These are phyloP conservation scores for Sclerotinia subarctica DNA, from an alignment of 2,329 filamentous ascomycete genomes.

Conservation along the genomic window DNA sequence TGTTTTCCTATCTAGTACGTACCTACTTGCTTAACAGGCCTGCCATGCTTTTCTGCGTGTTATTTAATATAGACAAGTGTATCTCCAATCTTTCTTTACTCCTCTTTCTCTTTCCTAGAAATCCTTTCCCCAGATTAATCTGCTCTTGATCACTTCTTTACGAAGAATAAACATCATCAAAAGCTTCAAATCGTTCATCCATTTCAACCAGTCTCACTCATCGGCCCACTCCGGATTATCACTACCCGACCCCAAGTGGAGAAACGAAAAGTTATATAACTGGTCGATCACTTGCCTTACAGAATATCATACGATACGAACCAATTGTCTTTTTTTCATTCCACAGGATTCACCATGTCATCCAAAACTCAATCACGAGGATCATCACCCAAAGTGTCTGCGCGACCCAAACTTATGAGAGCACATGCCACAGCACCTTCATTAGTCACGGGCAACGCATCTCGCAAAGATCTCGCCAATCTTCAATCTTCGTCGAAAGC, in stretches of 20 bases:
- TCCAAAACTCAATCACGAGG: constrained; percentile 39
- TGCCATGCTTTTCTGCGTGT: constrained; percentile 5
- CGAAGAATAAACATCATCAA: constrained; percentile 1
- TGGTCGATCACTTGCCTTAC: constrained; percentile 9
- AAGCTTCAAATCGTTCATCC: constrained; percentile 2
- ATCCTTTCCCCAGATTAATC: neutral
- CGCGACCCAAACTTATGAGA: constrained; percentile 52
- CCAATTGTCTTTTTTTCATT: neutral
- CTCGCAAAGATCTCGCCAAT: constrained; percentile 49
- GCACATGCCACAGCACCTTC: constrained; percentile 56
- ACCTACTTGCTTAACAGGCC: constrained; percentile 5
- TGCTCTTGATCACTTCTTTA: neutral
- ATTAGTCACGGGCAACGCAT: constrained; percentile 54
- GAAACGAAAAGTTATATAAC: constrained; percentile 1
- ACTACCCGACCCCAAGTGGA: constrained; percentile 10
- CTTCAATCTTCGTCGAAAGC: constrained; percentile 50
- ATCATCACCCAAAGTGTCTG: constrained; percentile 43
- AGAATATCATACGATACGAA: neutral
- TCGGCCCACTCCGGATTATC: constrained; percentile 11
- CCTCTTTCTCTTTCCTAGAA: constrained; percentile 8
- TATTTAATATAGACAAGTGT: constrained; percentile 16
- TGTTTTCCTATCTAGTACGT: constrained; percentile 10
- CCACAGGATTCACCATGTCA: constrained; percentile 35
- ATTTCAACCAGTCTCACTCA: constrained; percentile 6
- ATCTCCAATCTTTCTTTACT: neutral